These are phyloP conservation scores for Scedosporium boydii DNA, from an alignment of 2,329 filamentous ascomycete species.

Conservation along the genomic window DNA sequence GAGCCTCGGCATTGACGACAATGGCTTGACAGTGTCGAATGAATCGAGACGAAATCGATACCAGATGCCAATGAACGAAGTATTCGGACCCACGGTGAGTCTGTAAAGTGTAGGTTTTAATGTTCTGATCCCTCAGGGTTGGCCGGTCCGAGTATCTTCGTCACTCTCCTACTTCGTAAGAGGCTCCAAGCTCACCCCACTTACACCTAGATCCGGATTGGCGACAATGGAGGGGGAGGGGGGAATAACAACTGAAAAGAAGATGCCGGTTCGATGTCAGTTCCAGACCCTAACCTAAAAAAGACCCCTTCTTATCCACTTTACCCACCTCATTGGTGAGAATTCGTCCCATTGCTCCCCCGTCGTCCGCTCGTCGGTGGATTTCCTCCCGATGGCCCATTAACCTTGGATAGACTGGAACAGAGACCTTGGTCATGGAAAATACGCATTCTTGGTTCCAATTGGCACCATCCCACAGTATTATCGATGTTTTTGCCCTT, in stretches of 20 bases:
- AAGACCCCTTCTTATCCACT: not conserved
- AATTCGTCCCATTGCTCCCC: not conserved
- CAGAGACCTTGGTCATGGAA: not conserved
- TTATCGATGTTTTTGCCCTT: not conserved
- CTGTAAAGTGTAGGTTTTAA: too few species aligned
- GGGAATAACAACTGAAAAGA: not conserved
- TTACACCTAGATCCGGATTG: not conserved
- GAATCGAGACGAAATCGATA: too few species aligned
- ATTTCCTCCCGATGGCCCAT: not conserved
- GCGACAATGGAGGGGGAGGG: not conserved
- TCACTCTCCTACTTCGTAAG: not conserved
- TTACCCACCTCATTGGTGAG: not conserved
- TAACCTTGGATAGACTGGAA: not conserved
- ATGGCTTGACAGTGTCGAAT: too few species aligned
- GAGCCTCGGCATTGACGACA: too few species aligned
- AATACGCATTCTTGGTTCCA: not conserved
- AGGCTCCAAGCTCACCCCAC: not conserved
- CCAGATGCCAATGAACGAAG: too few species aligned
- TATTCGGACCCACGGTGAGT: too few species aligned
- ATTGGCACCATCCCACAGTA: not conserved
- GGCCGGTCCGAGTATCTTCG: not conserved
- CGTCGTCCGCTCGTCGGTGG: not conserved
- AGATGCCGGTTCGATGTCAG: not conserved
- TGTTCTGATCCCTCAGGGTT: too few species aligned
- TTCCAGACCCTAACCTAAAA: not conserved